These are phyloP conservation scores for Glycine soja DNA, from an alignment of 306 rosid species.

Conservation along the genomic window DNA sequence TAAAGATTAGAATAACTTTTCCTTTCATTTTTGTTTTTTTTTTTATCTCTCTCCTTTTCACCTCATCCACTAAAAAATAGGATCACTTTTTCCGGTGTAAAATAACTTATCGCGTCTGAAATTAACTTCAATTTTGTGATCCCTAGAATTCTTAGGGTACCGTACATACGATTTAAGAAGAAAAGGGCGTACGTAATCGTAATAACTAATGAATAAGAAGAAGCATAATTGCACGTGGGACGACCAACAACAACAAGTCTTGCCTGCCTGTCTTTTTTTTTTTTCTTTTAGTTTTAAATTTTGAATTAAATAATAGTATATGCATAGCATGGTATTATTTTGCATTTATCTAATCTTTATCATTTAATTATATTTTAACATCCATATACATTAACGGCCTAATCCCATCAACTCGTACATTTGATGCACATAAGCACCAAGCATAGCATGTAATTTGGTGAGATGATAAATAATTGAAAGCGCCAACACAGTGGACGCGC, in stretches of 20 bases:
- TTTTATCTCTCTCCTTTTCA: neutral
- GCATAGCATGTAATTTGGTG: neutral
- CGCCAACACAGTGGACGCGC: slow-evolving; percentile 47
- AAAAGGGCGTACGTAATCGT: neutral
- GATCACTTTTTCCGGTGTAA: neutral
- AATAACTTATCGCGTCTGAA: neutral
- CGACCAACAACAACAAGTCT: slow-evolving; percentile 45
- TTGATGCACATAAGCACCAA: neutral
- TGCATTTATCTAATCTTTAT: neutral
- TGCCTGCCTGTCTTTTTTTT: neutral
- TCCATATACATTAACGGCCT: neutral
- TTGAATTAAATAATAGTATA: too few species aligned
- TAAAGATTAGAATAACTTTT: too few species aligned
- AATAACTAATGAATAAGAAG: slow-evolving; percentile 19
- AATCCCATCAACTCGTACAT: too few species aligned
- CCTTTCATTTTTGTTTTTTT: too few species aligned
- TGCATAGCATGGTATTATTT: neutral
- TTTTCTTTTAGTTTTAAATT: too few species aligned
- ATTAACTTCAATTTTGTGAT: slow-evolving; percentile 49
- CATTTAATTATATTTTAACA: neutral
- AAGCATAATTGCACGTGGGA: slow-evolving; percentile 79
- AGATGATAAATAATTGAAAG: slow-evolving; percentile 13
- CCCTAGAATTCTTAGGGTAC: slow-evolving; percentile 52
- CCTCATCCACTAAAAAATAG: neutral
- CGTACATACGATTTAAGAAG: slow-evolving; percentile 54